Conservation (phyloP, 495 filamentous ascomycete genomes). For the Schizothecium vesticola region DNA sequence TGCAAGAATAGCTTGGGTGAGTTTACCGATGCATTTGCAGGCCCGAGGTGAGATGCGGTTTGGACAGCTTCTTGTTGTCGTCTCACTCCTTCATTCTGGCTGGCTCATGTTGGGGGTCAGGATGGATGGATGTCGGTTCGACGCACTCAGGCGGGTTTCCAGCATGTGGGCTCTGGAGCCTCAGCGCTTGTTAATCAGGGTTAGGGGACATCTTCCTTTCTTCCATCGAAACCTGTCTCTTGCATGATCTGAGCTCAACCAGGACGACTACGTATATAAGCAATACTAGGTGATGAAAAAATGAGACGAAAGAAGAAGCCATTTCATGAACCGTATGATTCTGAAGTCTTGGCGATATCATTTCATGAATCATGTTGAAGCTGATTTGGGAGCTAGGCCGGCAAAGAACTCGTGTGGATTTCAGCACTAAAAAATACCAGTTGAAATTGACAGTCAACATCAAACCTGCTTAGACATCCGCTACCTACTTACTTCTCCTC, state of each 20-base stretch:
- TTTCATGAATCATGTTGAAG: background rate
- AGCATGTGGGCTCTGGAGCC: background rate
- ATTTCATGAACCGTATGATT: background rate
- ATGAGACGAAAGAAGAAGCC: no score
- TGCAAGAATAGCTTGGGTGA: background rate
- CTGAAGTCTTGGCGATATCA: background rate
- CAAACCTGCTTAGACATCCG: no score
- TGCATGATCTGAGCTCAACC: background rate
- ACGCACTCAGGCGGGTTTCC: background rate
- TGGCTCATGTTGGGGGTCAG: background rate
- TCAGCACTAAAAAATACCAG: background rate
- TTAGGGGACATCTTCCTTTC: background rate
- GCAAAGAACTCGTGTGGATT: no score
- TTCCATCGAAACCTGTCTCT: background rate
- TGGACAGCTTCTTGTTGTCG: background rate
- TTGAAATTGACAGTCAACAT: background rate
- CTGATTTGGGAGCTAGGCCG: no score
- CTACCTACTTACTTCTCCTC: background rate
- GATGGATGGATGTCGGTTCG: background rate
- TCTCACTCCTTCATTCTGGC: background rate
- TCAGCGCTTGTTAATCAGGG: background rate
- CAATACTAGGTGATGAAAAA: no score
- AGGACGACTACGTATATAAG: background rate
- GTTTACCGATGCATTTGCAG: background rate
- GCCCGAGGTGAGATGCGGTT: background rate